Evolutionary conservation across 306 rosid species (phyloP), one percentile per base, ranked within the genome.

Genomic region (Medicago lupulina): DNA sequence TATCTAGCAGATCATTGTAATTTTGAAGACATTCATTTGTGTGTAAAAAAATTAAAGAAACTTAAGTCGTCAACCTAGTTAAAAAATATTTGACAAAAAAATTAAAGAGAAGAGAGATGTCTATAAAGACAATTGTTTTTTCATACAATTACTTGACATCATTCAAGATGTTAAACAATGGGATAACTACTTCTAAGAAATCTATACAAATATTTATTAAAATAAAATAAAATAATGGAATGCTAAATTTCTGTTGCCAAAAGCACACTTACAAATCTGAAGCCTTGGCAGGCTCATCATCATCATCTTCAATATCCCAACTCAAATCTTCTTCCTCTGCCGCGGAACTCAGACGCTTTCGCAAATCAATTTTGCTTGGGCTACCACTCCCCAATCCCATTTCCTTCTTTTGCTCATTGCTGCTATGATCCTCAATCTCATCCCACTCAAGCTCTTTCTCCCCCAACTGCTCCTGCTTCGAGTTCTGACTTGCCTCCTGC

Each of bases 391-490:
- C 39, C 39, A 28, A 28, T 28, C 55, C 43, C 75, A 46, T 72
- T 19, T 5, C 61, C 82, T 87, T 89, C 81, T 85, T 87, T 38
- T 90, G 90, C 62, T 90, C 91, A 77, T 87, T 77, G 73, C 79
- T 73, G 80, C 90, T 82, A 67, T 89, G 87, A 87, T 90, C 91
- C 89, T 90, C 98, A 82, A 93, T 93, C 89, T 93, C 95, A 77
- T 93, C 98, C 98, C 97, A 93, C 23, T 84, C 91, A 67, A 89
- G 89, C 67, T 93, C 95, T 61, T 90, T 96, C 67, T 88, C 91
- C 16, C 84, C 90, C 78, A n/a, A n/a, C n/a, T n/a, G n/a, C n/a
- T 89, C 89, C 67, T 8, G 70, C 83, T 70, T 6, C 18, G 3
- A 6, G 10, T 59, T 14, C 40, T 13, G 78, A 43, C 59, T 81